Evolutionary conservation across 2,329 filamentous ascomycete species (phyloP), one percentile per base, ranked within the genome.

Genomic region (Pseudohalonectria lignicola): DNA sequence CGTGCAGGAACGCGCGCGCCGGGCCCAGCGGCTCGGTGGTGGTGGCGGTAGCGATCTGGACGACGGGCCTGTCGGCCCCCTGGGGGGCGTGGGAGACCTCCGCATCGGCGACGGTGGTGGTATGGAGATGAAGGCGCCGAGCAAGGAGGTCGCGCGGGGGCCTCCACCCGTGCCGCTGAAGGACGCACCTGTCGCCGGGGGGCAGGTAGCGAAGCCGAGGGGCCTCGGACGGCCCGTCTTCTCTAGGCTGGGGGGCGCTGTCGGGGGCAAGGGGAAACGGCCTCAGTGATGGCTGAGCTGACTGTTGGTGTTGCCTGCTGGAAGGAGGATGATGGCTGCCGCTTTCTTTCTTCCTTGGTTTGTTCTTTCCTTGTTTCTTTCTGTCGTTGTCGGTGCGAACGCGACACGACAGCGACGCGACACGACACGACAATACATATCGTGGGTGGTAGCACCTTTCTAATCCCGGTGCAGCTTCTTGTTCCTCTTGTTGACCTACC

Each of bases 1-100:
- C 37, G 90, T 93, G 2, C 92, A 98, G 53, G 92, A 98, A 48
- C 79, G 77, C 43, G 83, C 88, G 5, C 74, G 87, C 39, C 72
- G 86, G 38, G 68, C 76, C 11, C 81, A 86, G 52, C 67, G 78
- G 42, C 59, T 74, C 37, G 67, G 74, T 7, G 61, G 67, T 3
- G 63, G 74, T 12, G 61, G 67, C 5, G n/a, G n/a, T n/a, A n/a
- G n/a, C n/a, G 62, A 67, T 13, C 49, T 64, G 25, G 69, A 75
- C 35, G 67, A 69, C 34, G 59, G 63, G 5, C 55, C 61, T 4
- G n/a, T n/a, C n/a, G 55, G 59, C 4, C 56, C 71, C n/a, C 23
- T 47, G 8, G 40, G 51, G 1, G 44, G 51, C 28, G 23, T 36
- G 16, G 17, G 34, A 5, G 62, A 61, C 39, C 46, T 59, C 41